These are phyloP conservation scores for Coelastrella sp. DNA, from an alignment of 139 green algal species.

Conservation along the genomic window DNA sequence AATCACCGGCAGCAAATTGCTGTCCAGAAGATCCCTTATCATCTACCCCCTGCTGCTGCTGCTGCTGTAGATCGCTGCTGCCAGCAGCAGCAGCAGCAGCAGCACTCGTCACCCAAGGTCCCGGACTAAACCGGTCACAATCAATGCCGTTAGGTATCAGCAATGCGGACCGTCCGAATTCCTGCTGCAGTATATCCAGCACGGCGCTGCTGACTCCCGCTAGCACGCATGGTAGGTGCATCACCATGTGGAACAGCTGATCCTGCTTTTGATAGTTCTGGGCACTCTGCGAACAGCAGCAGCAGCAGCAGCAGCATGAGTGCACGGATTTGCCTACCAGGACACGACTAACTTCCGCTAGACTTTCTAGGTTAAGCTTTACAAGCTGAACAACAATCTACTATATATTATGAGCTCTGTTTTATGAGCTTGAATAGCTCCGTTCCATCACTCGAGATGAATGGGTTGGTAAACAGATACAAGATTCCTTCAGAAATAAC, in stretches of 20 bases:
- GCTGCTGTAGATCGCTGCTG: conserved; percentile 8
- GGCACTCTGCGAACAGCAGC: background rate
- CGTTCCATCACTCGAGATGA: no score
- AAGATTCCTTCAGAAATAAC: no score
- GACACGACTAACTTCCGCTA: no score
- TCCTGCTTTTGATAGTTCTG: conserved; percentile 63
- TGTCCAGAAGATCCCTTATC: no score
- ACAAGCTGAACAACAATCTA: no score
- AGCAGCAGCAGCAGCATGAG: background rate
- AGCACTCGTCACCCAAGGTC: background rate
- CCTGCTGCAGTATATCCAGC: conserved; percentile 63
- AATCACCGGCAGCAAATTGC: background rate
- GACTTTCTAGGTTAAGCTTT: no score
- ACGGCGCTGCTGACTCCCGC: conserved; percentile 69
- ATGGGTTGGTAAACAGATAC: no score
- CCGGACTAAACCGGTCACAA: conserved; percentile 58
- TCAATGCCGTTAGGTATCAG: conserved; percentile 79
- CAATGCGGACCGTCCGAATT: conserved; percentile 73
- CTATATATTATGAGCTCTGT: no score
- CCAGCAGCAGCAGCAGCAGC: background rate
- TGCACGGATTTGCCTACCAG: background rate
- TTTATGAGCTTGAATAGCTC: no score
- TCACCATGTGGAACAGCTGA: conserved; percentile 75
- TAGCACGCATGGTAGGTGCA: conserved; percentile 76
- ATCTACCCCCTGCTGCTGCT: background rate